A percentile compares a stretch with the other conserved stretches of the same genome.
Conservation (phyloP, 169 alveolate species). For the Cyclospora cayetanensis region DNA sequence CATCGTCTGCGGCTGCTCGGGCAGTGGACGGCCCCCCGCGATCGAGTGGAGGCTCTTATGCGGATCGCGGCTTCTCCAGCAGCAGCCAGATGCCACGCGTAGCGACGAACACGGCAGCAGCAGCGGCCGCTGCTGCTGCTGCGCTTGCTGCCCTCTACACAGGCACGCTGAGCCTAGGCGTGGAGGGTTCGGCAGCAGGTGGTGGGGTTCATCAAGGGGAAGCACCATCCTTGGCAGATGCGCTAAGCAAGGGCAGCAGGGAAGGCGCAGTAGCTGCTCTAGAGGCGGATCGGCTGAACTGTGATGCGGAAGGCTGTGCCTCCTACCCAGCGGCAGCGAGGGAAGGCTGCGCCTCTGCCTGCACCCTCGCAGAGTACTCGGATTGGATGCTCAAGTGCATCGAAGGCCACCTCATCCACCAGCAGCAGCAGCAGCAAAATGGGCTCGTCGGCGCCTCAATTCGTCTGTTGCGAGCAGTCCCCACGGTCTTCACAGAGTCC, state of each 20-base stretch:
- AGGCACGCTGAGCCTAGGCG: not conserved
- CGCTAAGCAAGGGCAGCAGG: no score
- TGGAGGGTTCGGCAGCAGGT: not conserved
- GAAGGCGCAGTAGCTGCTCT: no score
- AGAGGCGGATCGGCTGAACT: no score
- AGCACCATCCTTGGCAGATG: no score
- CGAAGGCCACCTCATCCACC: not conserved
- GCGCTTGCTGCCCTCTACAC: slow-evolving; percentile 29
- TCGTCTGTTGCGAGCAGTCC: no score
- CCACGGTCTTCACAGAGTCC: no score
- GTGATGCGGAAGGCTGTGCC: no score
- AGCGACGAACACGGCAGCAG: slow-evolving; percentile 17
- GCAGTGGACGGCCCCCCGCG: no score
- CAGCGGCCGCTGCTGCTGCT: slow-evolving; percentile 50
- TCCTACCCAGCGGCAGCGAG: no score
- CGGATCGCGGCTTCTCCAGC: not conserved
- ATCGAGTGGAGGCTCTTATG: not conserved
- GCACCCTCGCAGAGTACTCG: no score
- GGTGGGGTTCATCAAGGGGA: not conserved
- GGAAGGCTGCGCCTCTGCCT: no score
- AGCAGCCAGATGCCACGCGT: not conserved
- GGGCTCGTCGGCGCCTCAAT: no score
- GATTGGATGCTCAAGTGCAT: not conserved
- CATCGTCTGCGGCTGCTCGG: not conserved
- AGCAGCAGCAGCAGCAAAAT: not conserved